phyloP scores from a whole-genome alignment of 139 green algal species.

The Diplosphaera chodatii region DNA sequence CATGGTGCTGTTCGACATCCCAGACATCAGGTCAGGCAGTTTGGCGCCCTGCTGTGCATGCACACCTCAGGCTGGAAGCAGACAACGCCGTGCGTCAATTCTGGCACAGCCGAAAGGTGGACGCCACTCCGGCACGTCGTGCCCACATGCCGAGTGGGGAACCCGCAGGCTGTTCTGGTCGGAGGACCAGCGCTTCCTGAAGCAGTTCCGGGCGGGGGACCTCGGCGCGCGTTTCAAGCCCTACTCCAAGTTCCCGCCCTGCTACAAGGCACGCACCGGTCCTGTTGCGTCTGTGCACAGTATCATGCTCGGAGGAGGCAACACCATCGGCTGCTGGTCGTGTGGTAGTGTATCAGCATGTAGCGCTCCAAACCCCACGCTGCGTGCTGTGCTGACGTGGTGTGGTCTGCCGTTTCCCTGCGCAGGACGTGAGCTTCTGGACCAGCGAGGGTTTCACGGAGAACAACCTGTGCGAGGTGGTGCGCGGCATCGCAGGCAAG shows the following conservation, averaged over 20 bases:
- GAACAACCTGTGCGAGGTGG: slow-evolving; percentile 98
- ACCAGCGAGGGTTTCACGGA: slow-evolving; percentile 83
- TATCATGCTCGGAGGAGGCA: neutral
- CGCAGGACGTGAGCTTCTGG: slow-evolving; percentile 96
- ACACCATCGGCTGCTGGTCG: no score
- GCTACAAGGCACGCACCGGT: slow-evolving; percentile 63
- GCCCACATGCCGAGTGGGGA: no score
- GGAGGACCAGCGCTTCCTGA: slow-evolving; percentile 82
- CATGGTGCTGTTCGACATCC: slow-evolving; percentile 98
- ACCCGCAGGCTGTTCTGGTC: slow-evolving; percentile 81
- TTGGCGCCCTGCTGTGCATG: no score
- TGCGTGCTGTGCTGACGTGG: no score
- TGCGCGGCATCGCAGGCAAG: slow-evolving; percentile 61
- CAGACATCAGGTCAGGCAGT: slow-evolving; percentile 95
- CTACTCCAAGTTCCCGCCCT: slow-evolving; percentile 93
- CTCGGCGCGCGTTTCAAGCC: slow-evolving; percentile 84
- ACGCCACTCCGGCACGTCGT: no score
- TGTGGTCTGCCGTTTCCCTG: no score
- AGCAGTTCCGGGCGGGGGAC: slow-evolving; percentile 77
- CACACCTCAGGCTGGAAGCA: no score
- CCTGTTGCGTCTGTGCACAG: neutral
- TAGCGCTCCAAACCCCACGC: no score
- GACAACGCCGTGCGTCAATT: no score
- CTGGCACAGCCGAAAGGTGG: no score
- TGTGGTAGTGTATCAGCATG: no score